Conservation (phyloP, 2,329 filamentous ascomycete genomes). For the Hypoxylon rubiginosum region DNA sequence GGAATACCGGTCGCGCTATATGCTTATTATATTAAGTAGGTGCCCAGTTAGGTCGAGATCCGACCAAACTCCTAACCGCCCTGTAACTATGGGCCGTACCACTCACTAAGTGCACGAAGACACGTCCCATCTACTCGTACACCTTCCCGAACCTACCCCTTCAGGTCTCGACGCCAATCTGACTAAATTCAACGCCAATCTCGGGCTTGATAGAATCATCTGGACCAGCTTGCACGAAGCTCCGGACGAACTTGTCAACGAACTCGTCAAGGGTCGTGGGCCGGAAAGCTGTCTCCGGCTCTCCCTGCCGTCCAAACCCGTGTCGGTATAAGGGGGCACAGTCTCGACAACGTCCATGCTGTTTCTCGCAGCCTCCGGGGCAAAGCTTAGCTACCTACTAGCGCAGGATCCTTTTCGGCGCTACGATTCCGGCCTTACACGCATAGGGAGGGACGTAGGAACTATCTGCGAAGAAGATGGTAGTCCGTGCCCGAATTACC, state of each 20-base stretch:
- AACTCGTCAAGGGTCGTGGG: slow-evolving; percentile 53
- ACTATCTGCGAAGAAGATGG: slow-evolving; percentile 50
- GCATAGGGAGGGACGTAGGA: slow-evolving; percentile 49
- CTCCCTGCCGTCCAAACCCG: slow-evolving; percentile 50
- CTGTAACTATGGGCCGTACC: too few species aligned
- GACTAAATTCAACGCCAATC: slow-evolving; percentile 49
- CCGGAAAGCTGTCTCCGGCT: slow-evolving; percentile 41
- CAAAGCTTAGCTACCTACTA: slow-evolving; percentile 46
- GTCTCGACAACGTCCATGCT: slow-evolving; percentile 54
- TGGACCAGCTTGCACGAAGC: slow-evolving; percentile 42
- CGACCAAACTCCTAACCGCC: too few species aligned
- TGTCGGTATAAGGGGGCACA: slow-evolving; percentile 55
- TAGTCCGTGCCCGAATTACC: slow-evolving; percentile 33
- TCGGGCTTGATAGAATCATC: slow-evolving; percentile 46
- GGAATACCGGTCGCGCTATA: too few species aligned
- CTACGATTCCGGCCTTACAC: slow-evolving; percentile 52
- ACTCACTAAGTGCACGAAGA: too few species aligned
- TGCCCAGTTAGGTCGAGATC: too few species aligned
- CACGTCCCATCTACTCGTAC: slow-evolving; percentile 21
- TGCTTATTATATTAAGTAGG: too few species aligned
- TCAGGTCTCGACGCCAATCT: slow-evolving; percentile 17
- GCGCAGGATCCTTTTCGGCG: slow-evolving; percentile 48
- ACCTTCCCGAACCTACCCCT: slow-evolving; percentile 24
- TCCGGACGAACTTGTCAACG: slow-evolving; percentile 47
- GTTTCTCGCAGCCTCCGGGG: slow-evolving; percentile 16